Evolutionary conservation across 2,329 filamentous ascomycete genomes (phyloP).

Genomic region (Zymoseptoria crescenta): DNA sequence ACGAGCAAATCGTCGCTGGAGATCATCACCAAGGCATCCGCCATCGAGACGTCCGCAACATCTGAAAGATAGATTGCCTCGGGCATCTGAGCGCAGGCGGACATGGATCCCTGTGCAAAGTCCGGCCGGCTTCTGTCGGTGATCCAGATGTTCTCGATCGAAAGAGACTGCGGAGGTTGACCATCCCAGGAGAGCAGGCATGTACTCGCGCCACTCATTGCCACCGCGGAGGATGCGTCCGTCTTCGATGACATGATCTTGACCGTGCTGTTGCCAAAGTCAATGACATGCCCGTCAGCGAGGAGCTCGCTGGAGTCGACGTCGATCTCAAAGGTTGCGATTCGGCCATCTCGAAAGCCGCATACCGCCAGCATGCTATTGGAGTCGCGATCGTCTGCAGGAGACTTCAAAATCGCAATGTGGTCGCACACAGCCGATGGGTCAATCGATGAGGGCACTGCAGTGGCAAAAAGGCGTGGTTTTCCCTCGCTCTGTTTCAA

Average conservation of each 20-base stretch:
- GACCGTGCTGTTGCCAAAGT: conserved; percentile 22
- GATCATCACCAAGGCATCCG: conserved; percentile 20
- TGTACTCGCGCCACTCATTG: conserved; percentile 20
- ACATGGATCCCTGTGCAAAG: conserved; percentile 19
- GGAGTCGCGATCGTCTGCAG: not conserved
- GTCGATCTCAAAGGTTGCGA: conserved; percentile 14
- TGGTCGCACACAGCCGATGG: conserved; percentile 18
- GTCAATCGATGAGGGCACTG: conserved; percentile 2
- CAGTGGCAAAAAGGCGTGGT: conserved; percentile 1
- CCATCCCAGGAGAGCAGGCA: conserved; percentile 22
- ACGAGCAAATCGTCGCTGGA: conserved; percentile 19
- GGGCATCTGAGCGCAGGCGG: conserved; percentile 19
- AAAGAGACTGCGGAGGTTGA: conserved; percentile 2
- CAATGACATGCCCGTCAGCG: conserved; percentile 5
- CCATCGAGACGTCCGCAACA: conserved; percentile 4
- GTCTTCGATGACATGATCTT: conserved; percentile 14
- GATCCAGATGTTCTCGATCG: conserved; percentile 22
- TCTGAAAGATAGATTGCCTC: conserved; percentile 12
- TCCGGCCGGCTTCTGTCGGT: conserved; percentile 22
- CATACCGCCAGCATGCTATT: conserved; percentile 16
- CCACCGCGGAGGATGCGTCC: conserved; percentile 13
- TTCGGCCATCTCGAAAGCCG: conserved; percentile 25
- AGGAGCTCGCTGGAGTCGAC: conserved; percentile 2
- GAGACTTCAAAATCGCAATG: conserved; percentile 14
- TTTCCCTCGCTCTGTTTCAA: conserved; percentile 1